These are phyloP conservation scores for Talaromyces nanjingensis DNA, from an alignment of 495 filamentous ascomycete species.

Conservation along the genomic window DNA sequence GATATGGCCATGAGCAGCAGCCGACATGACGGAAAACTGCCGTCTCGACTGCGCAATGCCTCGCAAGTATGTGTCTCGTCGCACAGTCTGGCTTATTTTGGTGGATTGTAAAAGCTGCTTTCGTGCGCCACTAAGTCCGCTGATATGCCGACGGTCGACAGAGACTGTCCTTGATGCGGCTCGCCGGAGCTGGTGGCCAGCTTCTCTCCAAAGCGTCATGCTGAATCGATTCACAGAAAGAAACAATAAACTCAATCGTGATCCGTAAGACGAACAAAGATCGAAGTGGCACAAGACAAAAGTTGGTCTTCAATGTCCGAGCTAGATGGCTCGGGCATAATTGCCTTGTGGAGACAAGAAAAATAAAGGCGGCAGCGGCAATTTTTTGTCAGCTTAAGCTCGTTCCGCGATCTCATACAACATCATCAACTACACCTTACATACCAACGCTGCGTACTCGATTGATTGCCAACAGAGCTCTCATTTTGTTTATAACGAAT, in stretches of 20 bases:
- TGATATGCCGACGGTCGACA: constrained; percentile 10
- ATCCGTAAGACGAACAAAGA: background rate
- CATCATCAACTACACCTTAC: background rate
- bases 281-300: background rate
- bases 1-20: constrained; percentile 66
- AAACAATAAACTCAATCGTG: background rate
- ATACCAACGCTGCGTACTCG: background rate
- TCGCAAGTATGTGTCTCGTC: constrained; percentile 9
- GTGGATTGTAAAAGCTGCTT: background rate
- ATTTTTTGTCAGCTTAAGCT: background rate
- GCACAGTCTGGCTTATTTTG: background rate
- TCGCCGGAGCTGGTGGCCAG: constrained; percentile 29
- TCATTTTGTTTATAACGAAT: background rate
- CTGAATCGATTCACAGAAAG: background rate
- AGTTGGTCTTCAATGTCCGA: background rate
- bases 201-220: constrained; percentile 35
- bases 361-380: background rate
- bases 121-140: constrained; percentile 1
- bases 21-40: constrained; percentile 59
- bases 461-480: background rate
- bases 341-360: background rate
- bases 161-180: constrained; percentile 21
- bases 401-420: background rate
- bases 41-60: constrained; percentile 33
- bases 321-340: background rate